A percentile compares a stretch with the other conserved stretches of the same genome.
phyloP scores from a whole-genome alignment of 2,329 filamentous ascomycete species.

The Grosmannia serpens region DNA sequence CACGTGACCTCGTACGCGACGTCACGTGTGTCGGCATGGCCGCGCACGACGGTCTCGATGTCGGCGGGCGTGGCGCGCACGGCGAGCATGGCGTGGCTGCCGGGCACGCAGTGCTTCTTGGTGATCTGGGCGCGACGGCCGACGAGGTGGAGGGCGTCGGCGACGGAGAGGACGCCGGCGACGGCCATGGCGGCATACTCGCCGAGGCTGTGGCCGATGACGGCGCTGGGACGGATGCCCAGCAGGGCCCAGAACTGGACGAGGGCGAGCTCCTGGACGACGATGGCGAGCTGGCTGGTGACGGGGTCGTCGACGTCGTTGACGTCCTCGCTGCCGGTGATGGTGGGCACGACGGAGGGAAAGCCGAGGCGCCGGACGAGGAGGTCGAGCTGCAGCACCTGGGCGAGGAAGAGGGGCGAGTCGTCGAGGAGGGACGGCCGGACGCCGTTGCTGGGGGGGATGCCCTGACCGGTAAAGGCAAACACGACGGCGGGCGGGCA shows the following conservation, averaged over 20 bases:
- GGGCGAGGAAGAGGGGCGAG: too few relatives aligned
- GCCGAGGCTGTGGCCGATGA: slow-evolving; percentile 45
- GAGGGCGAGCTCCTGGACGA: slow-evolving; percentile 29
- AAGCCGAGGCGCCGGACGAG: not conserved
- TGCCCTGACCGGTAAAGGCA: not conserved
- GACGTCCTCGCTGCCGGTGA: not conserved
- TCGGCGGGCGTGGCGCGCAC: slow-evolving; percentile 9
- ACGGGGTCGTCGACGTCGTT: slow-evolving; percentile 4
- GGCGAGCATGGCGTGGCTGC: slow-evolving; percentile 23
- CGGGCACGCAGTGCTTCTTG: slow-evolving; percentile 36
- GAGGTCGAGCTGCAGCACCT: not conserved
- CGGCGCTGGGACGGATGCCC: slow-evolving; percentile 29
- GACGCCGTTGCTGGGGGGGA: too few relatives aligned
- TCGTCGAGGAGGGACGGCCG: too few relatives aligned
- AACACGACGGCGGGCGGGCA: not conserved
- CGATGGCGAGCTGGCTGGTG: slow-evolving; percentile 25
- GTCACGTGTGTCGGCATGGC: slow-evolving; percentile 14
- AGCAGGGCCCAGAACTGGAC: slow-evolving; percentile 25
- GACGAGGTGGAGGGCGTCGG: slow-evolving; percentile 51
- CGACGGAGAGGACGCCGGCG: slow-evolving; percentile 49
- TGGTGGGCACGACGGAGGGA: not conserved
- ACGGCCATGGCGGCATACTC: slow-evolving; percentile 51
- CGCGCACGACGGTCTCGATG: slow-evolving; percentile 14
- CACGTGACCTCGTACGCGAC: slow-evolving; percentile 39
- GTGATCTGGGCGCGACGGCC: slow-evolving; percentile 46